Conservation (phyloP, 768 basidiomycete genomes). For the Cytidiella melzeri region DNA sequence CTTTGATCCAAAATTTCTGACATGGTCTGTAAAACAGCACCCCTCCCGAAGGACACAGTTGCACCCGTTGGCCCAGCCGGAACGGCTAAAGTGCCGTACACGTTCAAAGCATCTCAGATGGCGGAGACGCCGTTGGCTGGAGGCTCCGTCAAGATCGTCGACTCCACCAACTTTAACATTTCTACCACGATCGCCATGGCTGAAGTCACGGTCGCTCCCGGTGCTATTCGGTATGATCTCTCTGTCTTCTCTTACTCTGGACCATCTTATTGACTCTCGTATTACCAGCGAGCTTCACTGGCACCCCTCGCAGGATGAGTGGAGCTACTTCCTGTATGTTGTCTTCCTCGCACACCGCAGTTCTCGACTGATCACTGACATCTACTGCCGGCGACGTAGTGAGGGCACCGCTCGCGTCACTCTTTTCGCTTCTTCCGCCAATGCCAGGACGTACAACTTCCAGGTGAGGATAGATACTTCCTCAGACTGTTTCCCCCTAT, state of each 20-base stretch:
- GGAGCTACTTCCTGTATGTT: conserved; percentile 30
- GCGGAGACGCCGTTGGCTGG: conserved; percentile 38
- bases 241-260: not conserved
- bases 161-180: conserved; percentile 45
- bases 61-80: conserved; percentile 40
- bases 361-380: conserved; percentile 4
- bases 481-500: not conserved
- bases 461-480: conserved; percentile 27
- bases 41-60: conserved; percentile 26
- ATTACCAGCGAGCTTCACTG: conserved; percentile 28
- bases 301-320: conserved; percentile 67
- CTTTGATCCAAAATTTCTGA: not conserved
- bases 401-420: conserved; percentile 50
- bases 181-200: conserved; percentile 50
- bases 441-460: conserved; percentile 56
- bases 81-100: conserved; percentile 37
- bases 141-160: conserved; percentile 34
- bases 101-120: conserved; percentile 42
- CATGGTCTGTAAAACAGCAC: conserved; percentile 12
- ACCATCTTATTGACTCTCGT: not conserved
- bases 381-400: no score
- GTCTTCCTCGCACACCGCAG: not conserved
- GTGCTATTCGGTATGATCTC: conserved; percentile 51
- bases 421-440: conserved; percentile 46
- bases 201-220: conserved; percentile 52